phyloP scores from a whole-genome alignment of 2,329 filamentous ascomycete species.

The Aspergillus thermomutatus region DNA sequence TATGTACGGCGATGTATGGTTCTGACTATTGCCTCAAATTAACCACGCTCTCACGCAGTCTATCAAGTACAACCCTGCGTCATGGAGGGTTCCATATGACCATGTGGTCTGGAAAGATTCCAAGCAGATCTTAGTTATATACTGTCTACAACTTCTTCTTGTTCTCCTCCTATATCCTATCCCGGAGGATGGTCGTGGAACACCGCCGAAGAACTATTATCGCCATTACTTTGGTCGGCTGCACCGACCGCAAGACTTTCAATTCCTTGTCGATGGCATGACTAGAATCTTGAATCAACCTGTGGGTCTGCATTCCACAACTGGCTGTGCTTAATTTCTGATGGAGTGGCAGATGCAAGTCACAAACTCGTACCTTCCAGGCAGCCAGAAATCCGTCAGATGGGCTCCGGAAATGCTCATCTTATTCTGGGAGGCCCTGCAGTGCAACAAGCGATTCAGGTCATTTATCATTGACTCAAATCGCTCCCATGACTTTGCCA shows the following conservation, averaged over 20 bases:
- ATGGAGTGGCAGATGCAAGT: constrained; percentile 62
- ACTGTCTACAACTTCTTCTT: constrained; percentile 86
- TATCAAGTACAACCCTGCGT: constrained; percentile 91
- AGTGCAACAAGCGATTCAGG: constrained; percentile 96
- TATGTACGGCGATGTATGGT: constrained; percentile 44
- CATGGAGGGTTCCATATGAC: constrained; percentile 92
- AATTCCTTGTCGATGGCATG: constrained; percentile 95
- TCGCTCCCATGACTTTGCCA: constrained; percentile 85
- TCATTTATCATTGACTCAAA: constrained; percentile 97
- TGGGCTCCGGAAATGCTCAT: constrained; percentile 96
- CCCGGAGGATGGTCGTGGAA: constrained; percentile 66
- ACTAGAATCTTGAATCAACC: constrained; percentile 88
- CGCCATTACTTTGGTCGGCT: constrained; percentile 87
- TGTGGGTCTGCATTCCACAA: constrained; percentile 30
- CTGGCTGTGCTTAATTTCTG: constrained; percentile 9
- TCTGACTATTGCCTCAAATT: neutral
- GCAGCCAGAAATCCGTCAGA: constrained; percentile 72
- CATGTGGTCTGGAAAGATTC: constrained; percentile 87
- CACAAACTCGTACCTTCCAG: constrained; percentile 82
- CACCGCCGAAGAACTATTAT: constrained; percentile 82
- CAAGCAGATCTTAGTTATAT: constrained; percentile 85
- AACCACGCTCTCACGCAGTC: constrained; percentile 53
- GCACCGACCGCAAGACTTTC: constrained; percentile 92
- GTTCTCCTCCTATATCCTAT: constrained; percentile 82
- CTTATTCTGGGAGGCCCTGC: constrained; percentile 94